phyloP scores from a whole-genome alignment of 2,329 filamentous ascomycete species.

The Cyphellophora attinorum region DNA sequence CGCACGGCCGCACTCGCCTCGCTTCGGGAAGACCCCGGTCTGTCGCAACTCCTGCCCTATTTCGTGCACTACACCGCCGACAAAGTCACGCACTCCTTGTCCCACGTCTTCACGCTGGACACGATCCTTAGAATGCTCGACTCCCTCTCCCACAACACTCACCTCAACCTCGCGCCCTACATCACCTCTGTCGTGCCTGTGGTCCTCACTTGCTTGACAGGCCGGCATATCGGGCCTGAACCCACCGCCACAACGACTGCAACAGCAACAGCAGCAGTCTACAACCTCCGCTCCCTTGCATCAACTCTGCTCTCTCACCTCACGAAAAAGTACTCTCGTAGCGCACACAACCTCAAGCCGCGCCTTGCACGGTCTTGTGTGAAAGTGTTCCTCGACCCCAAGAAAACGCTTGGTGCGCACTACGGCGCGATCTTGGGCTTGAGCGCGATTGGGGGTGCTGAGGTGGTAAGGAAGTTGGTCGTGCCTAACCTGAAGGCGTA shows the following conservation, averaged over 20 bases:
- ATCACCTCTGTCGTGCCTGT: conserved; percentile 66
- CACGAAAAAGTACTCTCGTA: conserved; percentile 68
- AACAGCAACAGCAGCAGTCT: conserved; percentile 50
- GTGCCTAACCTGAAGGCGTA: conserved; percentile 58
- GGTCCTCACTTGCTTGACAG: conserved; percentile 83
- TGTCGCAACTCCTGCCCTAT: conserved; percentile 93
- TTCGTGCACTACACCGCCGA: conserved; percentile 94
- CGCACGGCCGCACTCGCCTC: conserved; percentile 78
- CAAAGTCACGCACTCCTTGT: conserved; percentile 70
- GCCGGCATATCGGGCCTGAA: conserved; percentile 59
- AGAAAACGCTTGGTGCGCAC: conserved; percentile 71
- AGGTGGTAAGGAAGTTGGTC: conserved; percentile 55
- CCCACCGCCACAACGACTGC: conserved; percentile 26
- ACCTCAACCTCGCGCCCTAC: conserved; percentile 65
- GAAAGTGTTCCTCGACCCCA: conserved; percentile 81
- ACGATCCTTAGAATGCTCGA: conserved; percentile 88
- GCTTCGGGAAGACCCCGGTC: conserved; percentile 76
- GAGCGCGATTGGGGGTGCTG: conserved; percentile 61
- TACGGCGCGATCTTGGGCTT: conserved; percentile 83
- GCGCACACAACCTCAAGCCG: conserved; percentile 72
- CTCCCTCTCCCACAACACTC: conserved; percentile 73
- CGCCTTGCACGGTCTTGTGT: conserved; percentile 88
- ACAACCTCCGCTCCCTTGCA: conserved; percentile 73
- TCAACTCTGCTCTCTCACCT: conserved; percentile 73
- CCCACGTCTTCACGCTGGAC: conserved; percentile 71